These are phyloP conservation scores for Tubosaeta brunneosetosa DNA, from an alignment of 768 basidiomycete genomes.

Conservation along the genomic window DNA sequence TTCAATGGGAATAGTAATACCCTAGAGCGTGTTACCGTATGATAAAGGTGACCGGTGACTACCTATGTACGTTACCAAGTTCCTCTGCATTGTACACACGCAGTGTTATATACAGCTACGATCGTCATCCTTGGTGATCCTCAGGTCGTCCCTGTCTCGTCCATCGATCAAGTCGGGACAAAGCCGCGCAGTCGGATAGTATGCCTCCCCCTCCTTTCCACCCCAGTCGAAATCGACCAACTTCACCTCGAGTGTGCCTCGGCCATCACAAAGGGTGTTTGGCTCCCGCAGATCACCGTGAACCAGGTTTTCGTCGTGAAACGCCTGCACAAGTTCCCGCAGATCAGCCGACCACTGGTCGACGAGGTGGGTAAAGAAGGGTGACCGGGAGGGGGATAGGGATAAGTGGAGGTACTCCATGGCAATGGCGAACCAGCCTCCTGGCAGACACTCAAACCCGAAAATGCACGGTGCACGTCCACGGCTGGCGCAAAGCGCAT, in stretches of 20 bases:
- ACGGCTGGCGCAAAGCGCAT: neutral
- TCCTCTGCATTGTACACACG: no score
- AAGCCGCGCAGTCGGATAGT: neutral
- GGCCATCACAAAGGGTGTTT: neutral
- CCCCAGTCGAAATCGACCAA: neutral
- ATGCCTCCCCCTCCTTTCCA: neutral
- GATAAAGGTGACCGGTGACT: neutral
- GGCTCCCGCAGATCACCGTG: neutral
- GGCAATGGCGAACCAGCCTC: neutral
- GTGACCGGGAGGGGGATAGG: neutral
- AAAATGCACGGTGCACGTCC: neutral
- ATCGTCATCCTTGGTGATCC: neutral
- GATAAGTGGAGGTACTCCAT: neutral
- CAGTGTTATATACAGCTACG: no score
- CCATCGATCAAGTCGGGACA: neutral
- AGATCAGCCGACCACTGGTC: neutral
- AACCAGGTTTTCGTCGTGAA: neutral
- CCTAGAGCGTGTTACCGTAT: conserved; percentile 12
- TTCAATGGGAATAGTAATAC: conserved; percentile 36
- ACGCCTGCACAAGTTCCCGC: neutral
- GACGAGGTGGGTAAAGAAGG: no score
- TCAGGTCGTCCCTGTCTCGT: neutral
- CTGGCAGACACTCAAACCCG: neutral
- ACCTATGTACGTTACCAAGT: no score
- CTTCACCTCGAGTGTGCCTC: neutral